Evolutionary conservation across 2,329 filamentous ascomycete genomes (phyloP).

Genomic region (Botrytis tulipae): DNA sequence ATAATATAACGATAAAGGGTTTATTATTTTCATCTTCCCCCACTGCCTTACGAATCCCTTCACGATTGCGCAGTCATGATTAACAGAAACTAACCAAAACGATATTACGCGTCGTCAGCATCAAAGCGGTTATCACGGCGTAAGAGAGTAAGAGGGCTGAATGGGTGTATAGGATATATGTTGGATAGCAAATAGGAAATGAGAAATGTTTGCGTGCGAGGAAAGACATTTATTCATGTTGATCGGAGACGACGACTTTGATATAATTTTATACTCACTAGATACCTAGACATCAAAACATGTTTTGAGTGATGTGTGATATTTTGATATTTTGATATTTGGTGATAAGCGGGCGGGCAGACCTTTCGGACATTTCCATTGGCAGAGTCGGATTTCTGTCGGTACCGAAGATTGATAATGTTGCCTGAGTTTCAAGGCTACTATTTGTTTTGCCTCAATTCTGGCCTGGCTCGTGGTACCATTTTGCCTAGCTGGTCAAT

Average conservation of each 20-base stretch:
- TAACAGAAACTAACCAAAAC: neutral
- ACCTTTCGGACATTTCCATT: neutral
- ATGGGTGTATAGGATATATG: neutral
- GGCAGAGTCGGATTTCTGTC: neutral
- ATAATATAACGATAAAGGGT: neutral
- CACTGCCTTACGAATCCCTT: constrained; percentile 16
- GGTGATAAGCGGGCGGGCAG: neutral
- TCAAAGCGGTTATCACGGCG: neutral
- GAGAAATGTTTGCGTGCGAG: neutral
- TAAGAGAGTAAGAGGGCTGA: neutral
- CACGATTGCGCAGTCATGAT: constrained; percentile 8
- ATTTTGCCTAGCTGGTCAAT: neutral
- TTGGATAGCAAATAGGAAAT: neutral
- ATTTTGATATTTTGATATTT: neutral
- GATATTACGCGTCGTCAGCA: constrained; percentile 17
- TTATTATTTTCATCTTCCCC: neutral
- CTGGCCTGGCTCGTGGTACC: neutral
- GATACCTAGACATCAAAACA: neutral
- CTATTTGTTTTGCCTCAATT: neutral
- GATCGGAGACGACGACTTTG: neutral
- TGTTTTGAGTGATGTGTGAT: neutral
- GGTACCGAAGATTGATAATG: neutral
- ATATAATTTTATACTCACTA: neutral
- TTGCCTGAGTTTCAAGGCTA: neutral
- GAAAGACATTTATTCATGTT: neutral